These are phyloP conservation scores for Rehmannia glutinosa DNA, from an alignment of 257 asterid genomes.

Conservation along the genomic window DNA sequence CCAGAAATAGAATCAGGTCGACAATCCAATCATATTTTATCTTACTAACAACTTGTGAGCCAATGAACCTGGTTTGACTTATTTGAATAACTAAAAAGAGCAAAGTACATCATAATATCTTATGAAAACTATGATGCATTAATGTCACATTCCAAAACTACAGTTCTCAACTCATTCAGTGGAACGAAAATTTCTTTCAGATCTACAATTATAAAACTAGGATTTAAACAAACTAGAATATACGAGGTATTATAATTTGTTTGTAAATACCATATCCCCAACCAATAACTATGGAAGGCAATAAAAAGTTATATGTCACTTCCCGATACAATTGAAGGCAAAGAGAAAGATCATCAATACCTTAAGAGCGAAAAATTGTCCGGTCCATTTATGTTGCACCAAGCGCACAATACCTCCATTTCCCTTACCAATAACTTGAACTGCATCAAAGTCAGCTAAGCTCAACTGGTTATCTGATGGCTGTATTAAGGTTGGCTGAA, in stretches of 20 bases:
- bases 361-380: conserved; percentile 94
- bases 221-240: background rate
- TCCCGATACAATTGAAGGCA: background rate
- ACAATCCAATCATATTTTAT: too few relatives aligned
- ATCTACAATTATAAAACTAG: background rate
- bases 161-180: too few relatives aligned
- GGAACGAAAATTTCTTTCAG: background rate
- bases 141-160: too few relatives aligned
- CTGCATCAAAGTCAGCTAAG: conserved; percentile 93
- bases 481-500: conserved; percentile 76
- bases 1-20: too few relatives aligned
- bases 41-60: too few relatives aligned
- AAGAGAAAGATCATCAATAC: conserved; percentile 27
- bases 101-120: too few relatives aligned
- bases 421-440: conserved; percentile 93
- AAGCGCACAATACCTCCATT: conserved; percentile 88
- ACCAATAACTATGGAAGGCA: background rate
- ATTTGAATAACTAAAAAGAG: too few relatives aligned
- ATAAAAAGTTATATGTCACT: background rate
- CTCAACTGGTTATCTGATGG: conserved; percentile 92
- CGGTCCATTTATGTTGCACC: conserved; percentile 98
- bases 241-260: background rate
- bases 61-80: too few relatives aligned
- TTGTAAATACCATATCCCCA: background rate
- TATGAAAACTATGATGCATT: too few relatives aligned